Evolutionary conservation across 2,329 filamentous ascomycete species (phyloP), one percentile per base, ranked within the genome.

Genomic region (Hypoxylon sp.): DNA sequence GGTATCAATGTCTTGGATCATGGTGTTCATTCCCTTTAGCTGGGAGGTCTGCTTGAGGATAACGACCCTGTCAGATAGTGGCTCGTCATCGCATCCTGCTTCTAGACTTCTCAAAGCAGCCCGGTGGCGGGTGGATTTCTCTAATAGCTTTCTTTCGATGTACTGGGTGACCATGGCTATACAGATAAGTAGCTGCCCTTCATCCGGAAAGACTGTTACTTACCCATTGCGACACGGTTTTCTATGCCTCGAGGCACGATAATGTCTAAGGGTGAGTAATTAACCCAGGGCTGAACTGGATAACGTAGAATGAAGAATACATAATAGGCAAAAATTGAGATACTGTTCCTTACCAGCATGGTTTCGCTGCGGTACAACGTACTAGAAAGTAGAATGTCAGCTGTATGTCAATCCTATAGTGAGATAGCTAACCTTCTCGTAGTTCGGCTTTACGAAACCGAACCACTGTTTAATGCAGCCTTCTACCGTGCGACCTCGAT

Each of bases 381-480:
- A 98, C 84, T 87, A 57, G n/a, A 56, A 6, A 43, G 17, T 6
- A 24, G 5, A 17, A 8, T 13, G 52, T 73, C 56, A 73, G 70
- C 60, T 47, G 56, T n/a, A 11, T 3, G 19, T 19, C 20, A 8
- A 7, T 19, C 5, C 8, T 4, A 49, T 5, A 10, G 37, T 11
- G 15, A 34, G 20, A 19, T 24, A 3, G 55, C 72, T 57, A 73
- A 84, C 85, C 78, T 91, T 92, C 77, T 94, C 91, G 72, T 96
- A 98, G 74, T 98, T 98, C 2, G 95, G 95, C 79, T 99, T 99
- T 44, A 99, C 95, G 75, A 91, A 99, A 10, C 81, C 82, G 76
- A 98, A 97, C 95, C 95, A 99, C 77, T 99, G 95, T 78, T 98
- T 98, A 77, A 99, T 94, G 73, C 94, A 94, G 41, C 95, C 95